Conservation (phyloP, 768 basidiomycete species). For the Clavulina sp. region DNA sequence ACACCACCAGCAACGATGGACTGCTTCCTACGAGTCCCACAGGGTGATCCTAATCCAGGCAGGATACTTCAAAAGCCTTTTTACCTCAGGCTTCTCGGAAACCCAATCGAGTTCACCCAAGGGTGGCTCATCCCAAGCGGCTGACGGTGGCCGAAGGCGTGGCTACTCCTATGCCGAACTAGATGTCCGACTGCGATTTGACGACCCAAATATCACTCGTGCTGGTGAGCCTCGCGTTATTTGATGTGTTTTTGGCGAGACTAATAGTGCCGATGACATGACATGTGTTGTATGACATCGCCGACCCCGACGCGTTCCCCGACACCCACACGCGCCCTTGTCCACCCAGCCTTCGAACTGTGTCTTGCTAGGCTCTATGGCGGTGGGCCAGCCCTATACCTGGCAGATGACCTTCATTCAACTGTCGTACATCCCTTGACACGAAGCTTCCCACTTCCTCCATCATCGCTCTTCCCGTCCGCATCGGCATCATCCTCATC, state of each 20-base stretch:
- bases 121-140: no score
- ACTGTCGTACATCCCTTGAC: slow-evolving; percentile 54
- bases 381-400: slow-evolving; percentile 56
- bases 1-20: no score
- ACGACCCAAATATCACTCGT: slow-evolving; percentile 78
- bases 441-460: slow-evolving; percentile 30
- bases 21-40: slow-evolving; percentile 62
- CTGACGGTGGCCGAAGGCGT: no score
- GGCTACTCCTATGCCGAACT: slow-evolving; percentile 16
- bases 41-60: slow-evolving; percentile 79
- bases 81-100: slow-evolving; percentile 63
- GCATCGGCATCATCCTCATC: slow-evolving; percentile 15
- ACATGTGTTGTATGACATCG: no score
- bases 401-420: slow-evolving; percentile 48
- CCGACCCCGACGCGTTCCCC: slow-evolving; percentile 8
- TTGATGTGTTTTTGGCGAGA: no score
- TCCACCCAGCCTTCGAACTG: slow-evolving; percentile 62
- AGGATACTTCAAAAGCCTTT: slow-evolving; percentile 78
- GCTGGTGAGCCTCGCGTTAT: slow-evolving; percentile 37
- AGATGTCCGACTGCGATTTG: slow-evolving; percentile 53
- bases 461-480: slow-evolving; percentile 12
- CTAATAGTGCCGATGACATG: no score
- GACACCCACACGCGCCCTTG: neutral
- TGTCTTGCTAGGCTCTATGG: slow-evolving; percentile 80
- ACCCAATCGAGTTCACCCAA: slow-evolving; percentile 20